Conservation (phyloP, 768 basidiomycete genomes). For the Cantharellus anzutake region DNA sequence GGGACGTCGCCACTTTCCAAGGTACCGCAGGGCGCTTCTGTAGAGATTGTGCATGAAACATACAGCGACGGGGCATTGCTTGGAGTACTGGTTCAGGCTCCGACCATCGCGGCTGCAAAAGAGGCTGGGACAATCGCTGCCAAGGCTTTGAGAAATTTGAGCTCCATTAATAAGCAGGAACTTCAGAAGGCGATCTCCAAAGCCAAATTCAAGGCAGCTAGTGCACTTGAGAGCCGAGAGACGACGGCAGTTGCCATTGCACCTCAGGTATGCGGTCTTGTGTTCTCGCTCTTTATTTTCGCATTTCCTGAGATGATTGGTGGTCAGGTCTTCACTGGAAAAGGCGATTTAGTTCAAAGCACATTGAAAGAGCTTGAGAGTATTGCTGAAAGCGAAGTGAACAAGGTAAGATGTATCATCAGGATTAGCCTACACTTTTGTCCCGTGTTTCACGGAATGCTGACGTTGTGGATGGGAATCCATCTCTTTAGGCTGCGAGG, state of each 20-base stretch:
- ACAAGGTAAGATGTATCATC: not conserved
- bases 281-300: not conserved
- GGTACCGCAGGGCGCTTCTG: constrained; percentile 39
- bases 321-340: constrained; percentile 40
- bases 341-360: constrained; percentile 35
- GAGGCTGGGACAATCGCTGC: constrained; percentile 53
- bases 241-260: constrained; percentile 45
- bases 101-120: constrained; percentile 39
- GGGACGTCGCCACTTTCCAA: constrained; percentile 47
- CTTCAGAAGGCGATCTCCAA: constrained; percentile 68
- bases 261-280: constrained; percentile 30
- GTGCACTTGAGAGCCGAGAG: constrained; percentile 44
- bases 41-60: constrained; percentile 57
- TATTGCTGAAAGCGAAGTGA: constrained; percentile 24
- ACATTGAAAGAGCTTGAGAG: constrained; percentile 52
- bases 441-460: too few species aligned
- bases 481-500: constrained; percentile 32
- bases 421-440: too few species aligned
- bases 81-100: constrained; percentile 61
- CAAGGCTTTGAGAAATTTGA: constrained; percentile 36
- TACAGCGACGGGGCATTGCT: constrained; percentile 88
- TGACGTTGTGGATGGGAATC: too few species aligned
- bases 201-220: constrained; percentile 72
- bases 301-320: not conserved
- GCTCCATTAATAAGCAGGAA: constrained; percentile 39